phyloP scores from a whole-genome alignment of 495 filamentous ascomycete species.

The Hyaloscypha hepaticicola region DNA sequence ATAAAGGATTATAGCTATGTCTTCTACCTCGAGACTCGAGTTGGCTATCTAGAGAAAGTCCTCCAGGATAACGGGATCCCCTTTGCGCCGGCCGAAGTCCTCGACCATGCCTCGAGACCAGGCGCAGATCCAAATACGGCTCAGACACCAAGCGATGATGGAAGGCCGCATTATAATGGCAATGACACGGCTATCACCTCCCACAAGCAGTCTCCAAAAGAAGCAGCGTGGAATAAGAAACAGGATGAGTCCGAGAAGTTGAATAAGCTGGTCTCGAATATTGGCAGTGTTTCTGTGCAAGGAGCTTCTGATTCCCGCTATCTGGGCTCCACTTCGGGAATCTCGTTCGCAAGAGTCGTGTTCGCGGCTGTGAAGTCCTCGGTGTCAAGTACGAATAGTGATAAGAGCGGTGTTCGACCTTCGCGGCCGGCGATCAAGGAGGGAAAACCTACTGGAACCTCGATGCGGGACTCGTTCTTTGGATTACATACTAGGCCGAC shows the following conservation, averaged over 20 bases:
- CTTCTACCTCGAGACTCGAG: constrained; percentile 85
- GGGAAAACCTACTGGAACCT: constrained; percentile 52
- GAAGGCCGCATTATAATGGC: constrained; percentile 31
- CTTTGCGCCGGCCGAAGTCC: constrained; percentile 72
- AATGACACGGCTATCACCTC: constrained; percentile 5
- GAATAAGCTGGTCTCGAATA: constrained; percentile 72
- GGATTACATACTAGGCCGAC: constrained; percentile 86
- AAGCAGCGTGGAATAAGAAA: constrained; percentile 44
- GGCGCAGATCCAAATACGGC: constrained; percentile 43
- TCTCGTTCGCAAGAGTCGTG: constrained; percentile 92
- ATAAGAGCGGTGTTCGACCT: constrained; percentile 38
- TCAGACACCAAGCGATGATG: constrained; percentile 42
- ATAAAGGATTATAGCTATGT: constrained; percentile 64
- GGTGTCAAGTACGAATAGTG: constrained; percentile 58
- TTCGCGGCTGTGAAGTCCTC: constrained; percentile 92
- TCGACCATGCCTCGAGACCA: constrained; percentile 66
- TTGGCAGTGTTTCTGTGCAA: constrained; percentile 73
- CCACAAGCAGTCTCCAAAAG: constrained; percentile 28
- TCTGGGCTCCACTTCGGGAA: constrained; percentile 83
- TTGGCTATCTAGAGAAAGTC: constrained; percentile 79
- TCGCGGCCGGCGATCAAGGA: constrained; percentile 17
- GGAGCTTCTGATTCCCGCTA: constrained; percentile 76
- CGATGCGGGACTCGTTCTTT: constrained; percentile 94
- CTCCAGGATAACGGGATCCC: constrained; percentile 66
- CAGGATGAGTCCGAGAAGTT: constrained; percentile 62